Evolutionary conservation across 2,329 filamentous ascomycete species (phyloP).

Genomic region (Bipolaris oryzae): DNA sequence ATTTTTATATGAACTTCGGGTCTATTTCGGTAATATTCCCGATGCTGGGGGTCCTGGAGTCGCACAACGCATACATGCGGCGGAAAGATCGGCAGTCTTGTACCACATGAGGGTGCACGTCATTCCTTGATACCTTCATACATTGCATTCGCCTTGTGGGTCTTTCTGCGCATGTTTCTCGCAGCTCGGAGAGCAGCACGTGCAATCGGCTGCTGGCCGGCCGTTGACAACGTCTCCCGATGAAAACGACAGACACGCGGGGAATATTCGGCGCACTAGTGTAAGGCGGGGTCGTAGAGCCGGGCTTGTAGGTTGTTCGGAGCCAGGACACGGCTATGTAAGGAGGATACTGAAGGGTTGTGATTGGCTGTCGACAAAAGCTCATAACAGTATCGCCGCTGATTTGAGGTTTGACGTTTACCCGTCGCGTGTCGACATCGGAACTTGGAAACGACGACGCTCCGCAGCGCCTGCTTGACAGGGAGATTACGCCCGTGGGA

Average conservation of each 20-base stretch:
- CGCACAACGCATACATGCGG: not conserved
- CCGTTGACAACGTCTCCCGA: constrained; percentile 11
- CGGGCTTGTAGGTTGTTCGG: constrained; percentile 15
- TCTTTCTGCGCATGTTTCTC: constrained; percentile 3
- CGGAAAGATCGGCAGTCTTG: not conserved
- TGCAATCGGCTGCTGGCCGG: constrained; percentile 10
- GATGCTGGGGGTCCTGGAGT: too few relatives aligned
- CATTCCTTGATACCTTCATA: not conserved
- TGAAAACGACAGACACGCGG: constrained; percentile 15
- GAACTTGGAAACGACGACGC: constrained; percentile 8
- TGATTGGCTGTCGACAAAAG: constrained; percentile 22
- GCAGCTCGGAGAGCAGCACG: constrained; percentile 5
- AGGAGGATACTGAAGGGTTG: not conserved
- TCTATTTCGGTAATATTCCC: not conserved
- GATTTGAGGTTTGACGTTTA: constrained; percentile 12
- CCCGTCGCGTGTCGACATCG: constrained; percentile 18
- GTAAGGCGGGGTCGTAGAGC: constrained; percentile 29
- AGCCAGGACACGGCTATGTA: constrained; percentile 29
- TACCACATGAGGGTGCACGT: too few relatives aligned
- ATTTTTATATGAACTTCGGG: not conserved
- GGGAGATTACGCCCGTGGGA: not conserved
- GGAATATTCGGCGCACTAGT: constrained; percentile 29
- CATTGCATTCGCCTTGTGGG: not conserved
- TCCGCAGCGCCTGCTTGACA: not conserved
- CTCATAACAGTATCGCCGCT: too few relatives aligned